Percentiles rank a stretch among this genome's conserved stretches.
Conservation (phyloP, 2,329 filamentous ascomycete species). For the Stachybotrys echinatus region DNA sequence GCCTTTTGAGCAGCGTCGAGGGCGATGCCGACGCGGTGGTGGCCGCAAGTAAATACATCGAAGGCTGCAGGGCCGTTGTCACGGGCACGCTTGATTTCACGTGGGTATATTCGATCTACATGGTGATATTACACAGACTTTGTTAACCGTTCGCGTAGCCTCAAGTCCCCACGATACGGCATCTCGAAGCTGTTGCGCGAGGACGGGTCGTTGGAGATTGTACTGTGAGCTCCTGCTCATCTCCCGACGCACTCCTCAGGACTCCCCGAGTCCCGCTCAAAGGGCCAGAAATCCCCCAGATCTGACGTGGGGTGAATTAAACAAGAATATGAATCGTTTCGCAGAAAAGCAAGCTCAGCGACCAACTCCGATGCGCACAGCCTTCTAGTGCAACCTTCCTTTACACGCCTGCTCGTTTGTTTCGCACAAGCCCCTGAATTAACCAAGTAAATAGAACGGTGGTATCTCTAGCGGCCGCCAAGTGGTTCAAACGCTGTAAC, state of each 20-base stretch:
- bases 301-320: no score
- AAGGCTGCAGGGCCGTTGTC: conserved; percentile 23
- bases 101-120: conserved; percentile 12
- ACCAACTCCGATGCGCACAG: conserved; percentile 5
- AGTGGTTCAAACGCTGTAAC: conserved; percentile 35
- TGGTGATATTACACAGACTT: background rate
- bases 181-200: conserved; percentile 19
- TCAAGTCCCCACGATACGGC: conserved; percentile 26
- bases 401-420: background rate
- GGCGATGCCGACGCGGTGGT: conserved; percentile 7
- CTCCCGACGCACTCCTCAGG: background rate
- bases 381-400: background rate
- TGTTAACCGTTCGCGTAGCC: conserved; percentile 14
- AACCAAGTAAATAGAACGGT: no score
- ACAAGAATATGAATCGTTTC: no score
- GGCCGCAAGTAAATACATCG: conserved; percentile 15
- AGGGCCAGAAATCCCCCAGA: no score
- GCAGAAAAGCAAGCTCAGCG: background rate
- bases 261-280: background rate
- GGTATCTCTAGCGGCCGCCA: conserved; percentile 15
- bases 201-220: conserved; percentile 26
- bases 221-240: conserved; percentile 12
- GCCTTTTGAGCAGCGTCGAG: conserved; percentile 6
- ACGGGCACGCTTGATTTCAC: conserved; percentile 26
- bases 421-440: no score